Conservation (phyloP, 2,329 filamentous ascomycete species). For the Fusarium hainanense region DNA sequence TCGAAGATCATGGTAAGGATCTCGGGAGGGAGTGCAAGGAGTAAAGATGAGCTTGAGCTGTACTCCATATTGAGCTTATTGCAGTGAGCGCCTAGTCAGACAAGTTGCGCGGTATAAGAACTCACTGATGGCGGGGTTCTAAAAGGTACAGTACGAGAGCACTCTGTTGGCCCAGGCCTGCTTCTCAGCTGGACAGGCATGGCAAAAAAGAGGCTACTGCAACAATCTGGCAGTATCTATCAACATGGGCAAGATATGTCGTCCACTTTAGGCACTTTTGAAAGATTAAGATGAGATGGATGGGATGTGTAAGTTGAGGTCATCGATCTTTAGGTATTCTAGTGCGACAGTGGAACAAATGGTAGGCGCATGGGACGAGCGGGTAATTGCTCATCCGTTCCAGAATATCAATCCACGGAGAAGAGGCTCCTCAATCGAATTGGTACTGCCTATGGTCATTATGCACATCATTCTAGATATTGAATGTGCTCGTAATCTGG, state of each 20-base stretch:
- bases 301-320: neutral
- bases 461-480: neutral
- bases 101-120: neutral
- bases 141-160: slow-evolving; percentile 8
- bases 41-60: neutral
- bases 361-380: neutral
- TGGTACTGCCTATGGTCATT: neutral
- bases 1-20: slow-evolving; percentile 42
- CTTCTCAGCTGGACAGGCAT: slow-evolving; percentile 30
- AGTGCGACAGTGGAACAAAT: neutral
- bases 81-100: slow-evolving; percentile 1
- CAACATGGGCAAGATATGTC: fast-evolving
- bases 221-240: neutral
- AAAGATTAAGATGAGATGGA: neutral
- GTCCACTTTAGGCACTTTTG: neutral
- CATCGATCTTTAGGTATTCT: neutral
- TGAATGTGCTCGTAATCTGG: neutral
- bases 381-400: neutral
- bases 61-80: slow-evolving; percentile 5
- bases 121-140: slow-evolving; percentile 27
- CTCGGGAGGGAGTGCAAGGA: slow-evolving; percentile 44
- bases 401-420: neutral
- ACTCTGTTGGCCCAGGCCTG: neutral
- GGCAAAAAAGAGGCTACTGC: neutral
- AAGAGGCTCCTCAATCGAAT: no score